A percentile compares a stretch with the other conserved stretches of the same genome.
Conservation (phyloP, 2,329 filamentous ascomycete genomes). For the Aureobasidium mangrovei region DNA sequence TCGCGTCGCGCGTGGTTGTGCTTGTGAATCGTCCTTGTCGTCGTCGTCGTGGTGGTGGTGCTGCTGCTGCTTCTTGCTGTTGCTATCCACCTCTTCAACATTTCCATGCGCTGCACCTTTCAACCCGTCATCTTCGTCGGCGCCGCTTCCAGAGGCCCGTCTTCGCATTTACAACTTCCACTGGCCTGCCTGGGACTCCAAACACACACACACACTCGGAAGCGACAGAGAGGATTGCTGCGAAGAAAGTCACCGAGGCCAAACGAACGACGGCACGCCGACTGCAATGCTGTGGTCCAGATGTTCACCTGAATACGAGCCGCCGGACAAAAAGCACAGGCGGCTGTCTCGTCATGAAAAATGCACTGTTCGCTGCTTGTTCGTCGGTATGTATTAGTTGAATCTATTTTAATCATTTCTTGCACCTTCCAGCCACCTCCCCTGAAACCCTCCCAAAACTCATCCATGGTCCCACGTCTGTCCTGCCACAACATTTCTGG, state of each 20-base stretch:
- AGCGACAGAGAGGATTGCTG: constrained; percentile 5
- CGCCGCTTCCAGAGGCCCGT: constrained; percentile 32
- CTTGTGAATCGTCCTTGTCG: background rate
- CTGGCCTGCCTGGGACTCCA: background rate
- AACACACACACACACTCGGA: background rate
- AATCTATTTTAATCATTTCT: background rate
- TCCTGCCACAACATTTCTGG: constrained; percentile 2
- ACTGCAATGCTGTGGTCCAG: background rate
- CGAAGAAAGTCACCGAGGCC: background rate
- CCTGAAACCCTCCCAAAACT: background rate
- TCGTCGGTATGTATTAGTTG: background rate
- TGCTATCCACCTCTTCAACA: constrained; percentile 15
- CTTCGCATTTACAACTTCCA: constrained; percentile 30
- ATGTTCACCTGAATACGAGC: background rate
- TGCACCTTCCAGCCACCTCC: constrained; percentile 8
- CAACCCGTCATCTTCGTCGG: constrained; percentile 30
- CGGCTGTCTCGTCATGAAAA: background rate
- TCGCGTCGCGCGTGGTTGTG: background rate
- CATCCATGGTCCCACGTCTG: background rate
- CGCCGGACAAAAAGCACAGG: background rate
- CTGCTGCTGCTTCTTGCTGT: background rate
- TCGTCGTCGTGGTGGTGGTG: background rate
- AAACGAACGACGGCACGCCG: background rate
- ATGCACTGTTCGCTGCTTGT: background rate
- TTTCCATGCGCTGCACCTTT: constrained; percentile 17